phyloP scores from a whole-genome alignment of 108 stramenopile genomes.

The Skeletonema menzelii region DNA sequence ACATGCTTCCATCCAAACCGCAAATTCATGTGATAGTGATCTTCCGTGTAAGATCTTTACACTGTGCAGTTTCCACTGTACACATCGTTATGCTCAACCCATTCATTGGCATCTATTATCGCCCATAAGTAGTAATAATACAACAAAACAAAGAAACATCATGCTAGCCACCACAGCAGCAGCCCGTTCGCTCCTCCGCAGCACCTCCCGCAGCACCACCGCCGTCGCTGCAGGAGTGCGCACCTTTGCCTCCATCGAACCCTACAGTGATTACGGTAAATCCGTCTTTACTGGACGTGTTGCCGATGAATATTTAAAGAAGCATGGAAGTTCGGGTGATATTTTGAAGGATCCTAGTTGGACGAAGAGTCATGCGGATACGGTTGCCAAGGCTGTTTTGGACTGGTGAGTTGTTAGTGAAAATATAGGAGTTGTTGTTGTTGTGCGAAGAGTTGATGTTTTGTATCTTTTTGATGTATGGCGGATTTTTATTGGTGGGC shows the following conservation, averaged over 20 bases:
- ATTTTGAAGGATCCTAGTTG: conserved; percentile 82
- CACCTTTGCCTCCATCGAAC: conserved; percentile 66
- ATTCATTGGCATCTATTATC: too few species aligned
- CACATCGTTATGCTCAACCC: too few species aligned
- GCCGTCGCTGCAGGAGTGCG: conserved; percentile 29
- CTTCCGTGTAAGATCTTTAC: too few species aligned
- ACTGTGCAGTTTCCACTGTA: too few species aligned
- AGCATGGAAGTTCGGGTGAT: conserved; percentile 76
- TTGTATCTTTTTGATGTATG: too few species aligned
- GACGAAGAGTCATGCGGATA: conserved; percentile 80
- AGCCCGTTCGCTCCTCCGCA: conserved; percentile 57
- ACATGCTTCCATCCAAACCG: too few species aligned
- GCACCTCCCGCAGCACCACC: conserved; percentile 33
- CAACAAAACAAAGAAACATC: too few species aligned
- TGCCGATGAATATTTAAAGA: conserved; percentile 89
- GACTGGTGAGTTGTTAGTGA: conserved; percentile 91
- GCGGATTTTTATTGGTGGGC: background rate
- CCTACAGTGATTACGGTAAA: conserved; percentile 89
- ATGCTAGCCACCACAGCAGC: conserved; percentile 72
- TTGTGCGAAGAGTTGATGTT: too few species aligned
- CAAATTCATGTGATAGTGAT: too few species aligned
- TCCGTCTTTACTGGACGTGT: conserved; percentile 85
- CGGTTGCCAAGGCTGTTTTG: conserved; percentile 87
- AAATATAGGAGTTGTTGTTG: too few species aligned
- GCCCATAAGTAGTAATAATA: too few species aligned